Evolutionary conservation across 2,329 filamentous ascomycete species (phyloP).

Genomic region (Lachnellula occidentalis): DNA sequence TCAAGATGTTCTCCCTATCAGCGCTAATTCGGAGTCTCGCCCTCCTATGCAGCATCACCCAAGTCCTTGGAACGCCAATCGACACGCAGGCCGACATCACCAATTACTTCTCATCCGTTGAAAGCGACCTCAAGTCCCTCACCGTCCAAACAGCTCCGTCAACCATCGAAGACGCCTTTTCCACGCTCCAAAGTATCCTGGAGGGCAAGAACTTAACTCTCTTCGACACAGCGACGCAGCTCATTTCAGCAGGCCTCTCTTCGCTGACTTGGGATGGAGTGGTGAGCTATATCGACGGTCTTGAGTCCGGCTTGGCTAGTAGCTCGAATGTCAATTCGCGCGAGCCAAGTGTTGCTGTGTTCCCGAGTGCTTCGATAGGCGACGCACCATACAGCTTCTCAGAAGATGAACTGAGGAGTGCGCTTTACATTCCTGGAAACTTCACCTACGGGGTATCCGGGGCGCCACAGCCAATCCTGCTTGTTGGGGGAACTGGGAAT

Average conservation of each 20-base stretch:
- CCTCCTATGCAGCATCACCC: not conserved
- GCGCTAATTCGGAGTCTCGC: not conserved
- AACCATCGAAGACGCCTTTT: not conserved
- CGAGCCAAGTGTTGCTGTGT: not conserved
- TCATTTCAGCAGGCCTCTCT: not conserved
- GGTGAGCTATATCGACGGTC: not conserved
- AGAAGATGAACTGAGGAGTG: conserved; percentile 37
- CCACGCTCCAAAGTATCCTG: not conserved
- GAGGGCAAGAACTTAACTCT: not conserved
- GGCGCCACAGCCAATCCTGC: conserved; percentile 28
- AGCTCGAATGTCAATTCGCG: not conserved
- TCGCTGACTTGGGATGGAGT: not conserved
- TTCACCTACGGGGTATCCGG: conserved; percentile 44
- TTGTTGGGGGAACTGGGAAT: conserved; percentile 41
- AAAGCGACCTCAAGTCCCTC: not conserved
- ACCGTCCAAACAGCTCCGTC: not conserved
- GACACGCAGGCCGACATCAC: not conserved
- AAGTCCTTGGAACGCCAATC: not conserved
- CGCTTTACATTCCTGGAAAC: conserved; percentile 44
- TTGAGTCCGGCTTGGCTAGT: not conserved
- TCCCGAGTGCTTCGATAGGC: not conserved
- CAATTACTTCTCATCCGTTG: not conserved
- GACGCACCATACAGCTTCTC: not conserved
- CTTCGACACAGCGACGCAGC: not conserved
- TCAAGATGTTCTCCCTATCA: not conserved